Evolutionary conservation across 2,329 filamentous ascomycete species (phyloP), one percentile per base, ranked within the genome.

Genomic region (Pestalotiopsis sp.): DNA sequence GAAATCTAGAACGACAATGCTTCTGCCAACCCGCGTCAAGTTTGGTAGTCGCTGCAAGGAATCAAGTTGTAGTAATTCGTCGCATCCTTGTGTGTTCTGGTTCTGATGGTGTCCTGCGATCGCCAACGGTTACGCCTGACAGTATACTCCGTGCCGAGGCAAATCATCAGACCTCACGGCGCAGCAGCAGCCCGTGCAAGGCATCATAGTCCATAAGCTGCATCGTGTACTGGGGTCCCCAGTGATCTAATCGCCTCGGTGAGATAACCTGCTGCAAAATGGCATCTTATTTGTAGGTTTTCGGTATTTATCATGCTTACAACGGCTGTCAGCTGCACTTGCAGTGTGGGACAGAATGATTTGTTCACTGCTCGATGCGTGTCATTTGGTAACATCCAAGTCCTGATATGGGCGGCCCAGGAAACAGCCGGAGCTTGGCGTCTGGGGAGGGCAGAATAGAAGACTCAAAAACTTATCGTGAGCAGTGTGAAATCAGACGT

Each of bases 1-100:
- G 17, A 7, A 20, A 7, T 20, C 31, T n/a, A 27, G 58, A 31
- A 31, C 65, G 6, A 36, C 41, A n/a, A 66, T 59, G 65, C 7
- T 60, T 56, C 65, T 66, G 52, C 56, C 56, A 31, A 66, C 65
- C 31, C 27, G 25, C 65, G 65, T 66, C 65, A 66, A 60, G 14
- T 57, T 68, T 69, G 67, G 69, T 68, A 68, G 69, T 49, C 58
- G 71, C 70, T 67, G 62, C 23, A 61, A 45, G 40, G 61, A 68
- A 70, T 71, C 67, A 66, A 69, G 72, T 70, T 17, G n/a, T 5
- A 7, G n/a, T 63, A 3, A 20, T 40, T 27, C 38, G 31, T 25
- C 25, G 20, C 57, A 52, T 52, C 14, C 17, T 52, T 52, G 17
- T 52, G 7, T 52, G 17, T n/a, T 20, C 45, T 17, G 45, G 45